Evolutionary conservation across 148 eudicot genomes (phyloP).

Genomic region (Rhododendron molle): DNA sequence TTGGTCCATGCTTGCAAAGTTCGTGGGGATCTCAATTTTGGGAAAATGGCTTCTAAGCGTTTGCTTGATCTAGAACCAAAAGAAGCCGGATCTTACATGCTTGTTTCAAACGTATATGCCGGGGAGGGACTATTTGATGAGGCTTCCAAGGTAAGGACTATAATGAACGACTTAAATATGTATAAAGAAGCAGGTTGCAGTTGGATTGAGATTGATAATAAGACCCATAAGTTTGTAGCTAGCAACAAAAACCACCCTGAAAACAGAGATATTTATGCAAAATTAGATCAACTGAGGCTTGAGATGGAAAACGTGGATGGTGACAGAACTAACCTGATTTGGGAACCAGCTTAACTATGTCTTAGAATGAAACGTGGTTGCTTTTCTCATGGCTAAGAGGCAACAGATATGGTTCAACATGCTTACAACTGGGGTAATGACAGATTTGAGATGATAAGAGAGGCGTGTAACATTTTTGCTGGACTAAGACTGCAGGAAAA

Average conservation of each 20-base stretch:
- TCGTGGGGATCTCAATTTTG: conserved; percentile 5
- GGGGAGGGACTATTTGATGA: conserved; percentile 9
- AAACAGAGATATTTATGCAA: conserved; percentile 9
- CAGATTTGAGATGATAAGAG: not conserved
- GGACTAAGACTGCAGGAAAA: not conserved
- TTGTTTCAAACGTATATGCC: conserved; percentile 18
- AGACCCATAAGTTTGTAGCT: conserved; percentile 14
- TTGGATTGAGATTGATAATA: conserved; percentile 25
- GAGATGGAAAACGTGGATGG: not conserved
- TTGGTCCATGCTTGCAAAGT: conserved; percentile 12
- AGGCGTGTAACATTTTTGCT: not conserved
- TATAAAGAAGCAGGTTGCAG: conserved; percentile 19
- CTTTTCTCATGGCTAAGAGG: not conserved
- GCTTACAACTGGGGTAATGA: not conserved
- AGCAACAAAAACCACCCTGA: conserved; percentile 12
- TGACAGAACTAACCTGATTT: not conserved
- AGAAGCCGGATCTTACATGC: conserved; percentile 16
- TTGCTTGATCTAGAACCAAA: conserved; percentile 18
- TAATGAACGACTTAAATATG: conserved; percentile 12
- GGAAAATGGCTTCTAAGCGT: conserved; percentile 15
- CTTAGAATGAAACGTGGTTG: not conserved
- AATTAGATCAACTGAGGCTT: not conserved
- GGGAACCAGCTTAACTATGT: not conserved
- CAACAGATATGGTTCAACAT: not conserved
- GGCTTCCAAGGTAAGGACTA: conserved; percentile 15